Evolutionary conservation across 2,329 filamentous ascomycete species (phyloP), one percentile per base, ranked within the genome.

Genomic region (Aphanocladium album): DNA sequence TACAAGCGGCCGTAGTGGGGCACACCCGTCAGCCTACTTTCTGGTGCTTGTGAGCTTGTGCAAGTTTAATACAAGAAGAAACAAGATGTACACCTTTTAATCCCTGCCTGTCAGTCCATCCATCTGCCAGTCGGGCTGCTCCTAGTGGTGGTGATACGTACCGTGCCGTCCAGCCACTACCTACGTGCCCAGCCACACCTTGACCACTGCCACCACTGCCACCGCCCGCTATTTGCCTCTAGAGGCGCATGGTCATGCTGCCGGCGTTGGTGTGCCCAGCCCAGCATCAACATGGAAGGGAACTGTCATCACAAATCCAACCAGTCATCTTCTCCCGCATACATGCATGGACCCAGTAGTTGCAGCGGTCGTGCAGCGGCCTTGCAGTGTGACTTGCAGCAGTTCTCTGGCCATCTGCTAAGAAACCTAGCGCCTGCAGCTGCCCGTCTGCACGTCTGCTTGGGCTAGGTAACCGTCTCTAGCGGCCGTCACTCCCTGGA

Each of bases 1-100:
- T 30, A 51, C 33, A 59, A 52, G 57, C 47, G 57, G 37, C 57
- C 46, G 37, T 35, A 41, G 57, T 52, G 47, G 57, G 35, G 57
- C 46, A 2, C 46, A 4, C 8, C 23, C 25, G 17, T 45, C 39
- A 55, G 52, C 25, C 39, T 11, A 21, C 21, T 33, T 30, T 25
- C 16, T 17, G 39, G 23, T 37, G 35, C 19, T 53, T 12, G 47
- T n/a, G n/a, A n/a, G n/a, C n/a, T n/a, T n/a, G n/a, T n/a, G n/a
- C n/a, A n/a, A n/a, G n/a, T n/a, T n/a, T n/a, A n/a, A n/a, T n/a
- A n/a, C n/a, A 12, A 35, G 6, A 35, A 35, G 33, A 35, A 6
- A 35, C 33, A 35, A 35, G 33, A 35, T 35, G 33, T 12, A 35
- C 12, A 6, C 33, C 12, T 35, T 35, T 6, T 35, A 35, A 35